Evolutionary conservation across 305 asterid genomes (phyloP).

Genomic region (Solanum hybrid): DNA sequence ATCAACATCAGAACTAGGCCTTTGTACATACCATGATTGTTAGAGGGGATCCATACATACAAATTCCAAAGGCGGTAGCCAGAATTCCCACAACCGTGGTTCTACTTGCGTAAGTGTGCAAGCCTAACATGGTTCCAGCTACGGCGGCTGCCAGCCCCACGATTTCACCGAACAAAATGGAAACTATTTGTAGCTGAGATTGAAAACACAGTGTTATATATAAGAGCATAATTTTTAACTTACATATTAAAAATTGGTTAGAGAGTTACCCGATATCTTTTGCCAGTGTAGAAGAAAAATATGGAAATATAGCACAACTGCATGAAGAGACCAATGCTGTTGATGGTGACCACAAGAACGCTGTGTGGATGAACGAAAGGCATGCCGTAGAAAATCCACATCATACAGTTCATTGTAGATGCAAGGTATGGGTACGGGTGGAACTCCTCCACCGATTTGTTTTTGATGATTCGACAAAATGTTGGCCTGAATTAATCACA

Average conservation of each 20-base stretch:
- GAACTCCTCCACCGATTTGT: conserved; percentile 46
- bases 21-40: conserved; percentile 39
- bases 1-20: not conserved
- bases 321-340: conserved; percentile 38
- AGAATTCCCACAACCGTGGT: conserved; percentile 47
- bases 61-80: conserved; percentile 40
- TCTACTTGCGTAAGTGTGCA: conserved; percentile 30
- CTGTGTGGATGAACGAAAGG: conserved; percentile 56
- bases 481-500: conserved; percentile 33
- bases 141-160: conserved; percentile 11
- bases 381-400: conserved; percentile 58
- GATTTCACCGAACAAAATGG: conserved; percentile 16
- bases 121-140: conserved; percentile 18
- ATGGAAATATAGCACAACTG: conserved; percentile 32
- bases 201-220: not conserved
- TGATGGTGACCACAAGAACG: conserved; percentile 48
- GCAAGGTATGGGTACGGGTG: conserved; percentile 67
- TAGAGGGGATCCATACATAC: conserved; percentile 64
- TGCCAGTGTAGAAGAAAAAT: conserved; percentile 32
- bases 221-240: not conserved
- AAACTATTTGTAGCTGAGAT: conserved; percentile 22
- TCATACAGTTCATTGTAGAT: conserved; percentile 42
- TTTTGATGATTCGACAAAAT: conserved; percentile 32
- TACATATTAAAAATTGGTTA: not conserved
- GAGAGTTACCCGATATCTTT: conserved; percentile 25